phyloP scores from a whole-genome alignment of 352 stramenopile genomes.

The Pythium monospermum region DNA sequence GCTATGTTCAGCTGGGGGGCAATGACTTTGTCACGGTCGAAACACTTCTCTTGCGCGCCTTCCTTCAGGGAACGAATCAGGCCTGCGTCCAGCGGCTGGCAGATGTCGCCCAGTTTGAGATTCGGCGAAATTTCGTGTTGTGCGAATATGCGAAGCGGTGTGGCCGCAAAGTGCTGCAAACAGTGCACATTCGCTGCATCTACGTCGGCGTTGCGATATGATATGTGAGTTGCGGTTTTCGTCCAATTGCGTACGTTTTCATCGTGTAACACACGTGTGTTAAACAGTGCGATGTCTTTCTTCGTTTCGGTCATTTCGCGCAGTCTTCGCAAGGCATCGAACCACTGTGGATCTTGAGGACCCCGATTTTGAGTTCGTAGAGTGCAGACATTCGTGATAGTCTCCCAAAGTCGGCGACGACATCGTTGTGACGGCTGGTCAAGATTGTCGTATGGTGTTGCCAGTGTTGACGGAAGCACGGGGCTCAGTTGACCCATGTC shows the following conservation, averaged over 20 bases:
- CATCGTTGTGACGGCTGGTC: no score
- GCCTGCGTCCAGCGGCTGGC: no score
- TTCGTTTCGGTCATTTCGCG: background rate
- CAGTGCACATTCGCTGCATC: background rate
- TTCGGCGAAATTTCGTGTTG: no score
- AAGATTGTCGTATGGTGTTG: background rate
- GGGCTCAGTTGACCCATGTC: constrained; percentile 5
- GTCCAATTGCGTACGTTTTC: background rate
- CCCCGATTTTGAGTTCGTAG: background rate
- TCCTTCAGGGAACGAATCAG: background rate
- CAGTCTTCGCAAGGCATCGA: background rate
- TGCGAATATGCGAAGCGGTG: no score
- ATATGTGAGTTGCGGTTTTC: background rate
- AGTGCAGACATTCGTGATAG: background rate
- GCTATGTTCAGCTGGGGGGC: background rate
- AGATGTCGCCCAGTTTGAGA: no score
- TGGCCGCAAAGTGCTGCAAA: no score
- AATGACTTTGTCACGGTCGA: background rate
- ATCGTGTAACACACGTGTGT: background rate
- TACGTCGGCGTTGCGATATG: background rate
- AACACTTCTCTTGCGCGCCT: no score
- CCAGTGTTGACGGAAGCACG: background rate
- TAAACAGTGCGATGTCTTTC: background rate
- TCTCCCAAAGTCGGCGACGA: background rate
- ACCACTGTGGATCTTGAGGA: background rate